These are phyloP conservation scores for Parsonsia alboflavescens DNA, from an alignment of 257 asterid species.

Conservation along the genomic window DNA sequence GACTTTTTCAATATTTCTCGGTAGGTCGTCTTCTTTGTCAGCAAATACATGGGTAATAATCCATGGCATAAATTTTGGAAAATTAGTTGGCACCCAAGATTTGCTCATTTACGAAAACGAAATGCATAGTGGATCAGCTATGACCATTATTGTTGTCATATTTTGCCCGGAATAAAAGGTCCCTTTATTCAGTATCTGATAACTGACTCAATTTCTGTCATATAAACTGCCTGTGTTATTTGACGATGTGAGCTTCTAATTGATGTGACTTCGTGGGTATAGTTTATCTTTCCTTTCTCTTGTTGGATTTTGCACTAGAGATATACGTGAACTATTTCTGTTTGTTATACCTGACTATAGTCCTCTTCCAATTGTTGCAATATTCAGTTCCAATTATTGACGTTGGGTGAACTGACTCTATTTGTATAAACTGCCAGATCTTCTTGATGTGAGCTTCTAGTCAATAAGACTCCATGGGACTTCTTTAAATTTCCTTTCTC, in stretches of 20 bases:
- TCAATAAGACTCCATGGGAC: background rate
- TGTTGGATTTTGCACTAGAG: background rate
- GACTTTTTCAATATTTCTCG: conserved; percentile 74
- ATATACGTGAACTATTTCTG: background rate
- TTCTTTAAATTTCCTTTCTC: no score
- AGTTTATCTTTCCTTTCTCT: background rate
- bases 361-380: background rate
- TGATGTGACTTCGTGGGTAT: background rate
- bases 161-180: background rate
- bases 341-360: background rate
- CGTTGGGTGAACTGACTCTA: background rate
- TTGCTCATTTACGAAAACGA: background rate
- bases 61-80: background rate
- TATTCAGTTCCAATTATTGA: background rate
- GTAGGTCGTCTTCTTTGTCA: conserved; percentile 37
- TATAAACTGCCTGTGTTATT: background rate
- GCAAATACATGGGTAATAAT: background rate
- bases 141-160: background rate
- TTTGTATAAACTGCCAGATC: background rate
- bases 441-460: background rate
- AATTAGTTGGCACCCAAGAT: background rate
- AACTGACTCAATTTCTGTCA: background rate
- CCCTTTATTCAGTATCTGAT: background rate
- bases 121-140: background rate
- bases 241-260: no score